Base-by-base conservation (phyloP, 192 early-diverging fungal genomes). In the Backusella westeae region DNA sequence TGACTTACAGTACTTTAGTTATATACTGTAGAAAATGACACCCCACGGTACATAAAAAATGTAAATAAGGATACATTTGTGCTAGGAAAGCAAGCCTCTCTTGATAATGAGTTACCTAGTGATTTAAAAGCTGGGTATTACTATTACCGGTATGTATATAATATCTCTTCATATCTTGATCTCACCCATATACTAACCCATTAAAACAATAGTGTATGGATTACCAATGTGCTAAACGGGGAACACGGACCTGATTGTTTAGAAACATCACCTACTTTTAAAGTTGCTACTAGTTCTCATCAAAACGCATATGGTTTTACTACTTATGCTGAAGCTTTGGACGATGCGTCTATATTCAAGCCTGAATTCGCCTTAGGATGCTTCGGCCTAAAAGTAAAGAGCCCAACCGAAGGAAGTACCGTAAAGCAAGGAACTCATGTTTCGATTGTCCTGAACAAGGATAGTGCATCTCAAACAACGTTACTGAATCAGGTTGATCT, bases 381-480 rank as follows among this genome's bases (percentile, higher is more conserved):
- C 15, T 78, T 74, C 38, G 77, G 77, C 74, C 72, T 78, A 17
- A 56, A 23, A 23, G 77, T 78, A 44, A 34, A 63, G 19, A 42
- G 19, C 9, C 72, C 72, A 34, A 38, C 71, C 19, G 72, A 78
- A 44, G 77, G 72, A 34, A 19, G 38, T 3, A 74, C 35, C 3
- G 44, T 73, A 49, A 67, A 70, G 4, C 46, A 39, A 38, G 72
- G 67, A 53, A 10, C 67, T 19, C 72, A 73, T 32, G 17, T 78
- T 4, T 72, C 71, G 39, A 29, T 78, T 8, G 41, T 52, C 21
- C 14, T 72, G 21, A 36, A 73, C 19, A 72, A 72, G n/a, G 77
- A 78, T n/a, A 69, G 71, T 69, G 71, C 77, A 26, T 78, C 77
- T 68, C 77, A 78, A 32, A 78, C 77, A 14, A 67, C 69, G 9